Evolutionary conservation across 2,329 filamentous ascomycete species (phyloP).

Genomic region (Verruconis gallopava): DNA sequence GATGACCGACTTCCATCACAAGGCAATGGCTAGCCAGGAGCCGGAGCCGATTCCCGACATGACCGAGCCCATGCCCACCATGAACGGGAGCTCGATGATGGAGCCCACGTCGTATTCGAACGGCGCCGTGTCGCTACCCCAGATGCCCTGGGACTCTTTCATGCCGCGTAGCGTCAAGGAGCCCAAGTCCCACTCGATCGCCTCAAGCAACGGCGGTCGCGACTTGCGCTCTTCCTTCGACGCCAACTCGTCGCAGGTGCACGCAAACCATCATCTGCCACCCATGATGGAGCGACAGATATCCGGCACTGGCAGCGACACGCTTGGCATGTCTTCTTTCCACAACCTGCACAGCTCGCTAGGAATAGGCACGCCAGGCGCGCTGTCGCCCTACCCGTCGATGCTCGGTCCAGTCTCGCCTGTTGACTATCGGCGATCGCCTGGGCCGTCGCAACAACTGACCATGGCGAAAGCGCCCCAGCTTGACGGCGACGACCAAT

Average conservation of each 20-base stretch:
- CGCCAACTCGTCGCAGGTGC: constrained; percentile 43
- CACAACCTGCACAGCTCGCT: constrained; percentile 60
- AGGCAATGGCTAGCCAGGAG: constrained; percentile 67
- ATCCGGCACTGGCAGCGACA: constrained; percentile 38
- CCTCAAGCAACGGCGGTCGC: constrained; percentile 51
- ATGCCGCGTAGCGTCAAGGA: constrained; percentile 58
- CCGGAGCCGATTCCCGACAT: constrained; percentile 39
- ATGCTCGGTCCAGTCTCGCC: constrained; percentile 56
- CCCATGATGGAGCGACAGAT: constrained; percentile 54
- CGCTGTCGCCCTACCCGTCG: constrained; percentile 58
- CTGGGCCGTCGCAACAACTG: constrained; percentile 52
- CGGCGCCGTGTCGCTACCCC: constrained; percentile 67
- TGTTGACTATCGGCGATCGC: constrained; percentile 56
- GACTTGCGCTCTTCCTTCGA: constrained; percentile 48
- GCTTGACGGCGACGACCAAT: constrained; percentile 71
- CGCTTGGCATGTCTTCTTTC: constrained; percentile 47
- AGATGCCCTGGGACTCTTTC: constrained; percentile 86
- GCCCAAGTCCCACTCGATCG: constrained; percentile 62
- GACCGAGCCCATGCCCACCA: constrained; percentile 57
- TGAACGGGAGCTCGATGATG: constrained; percentile 58
- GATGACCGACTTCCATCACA: constrained; percentile 95
- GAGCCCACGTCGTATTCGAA: constrained; percentile 62
- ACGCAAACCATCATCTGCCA: constrained; percentile 50
- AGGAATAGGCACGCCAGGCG: constrained; percentile 51
- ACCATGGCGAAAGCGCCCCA: constrained; percentile 63